Percentiles rank a stretch among this genome's conserved stretches.
Evolutionary conservation across 306 rosid species (phyloP).

Genomic region (Delonix regia): DNA sequence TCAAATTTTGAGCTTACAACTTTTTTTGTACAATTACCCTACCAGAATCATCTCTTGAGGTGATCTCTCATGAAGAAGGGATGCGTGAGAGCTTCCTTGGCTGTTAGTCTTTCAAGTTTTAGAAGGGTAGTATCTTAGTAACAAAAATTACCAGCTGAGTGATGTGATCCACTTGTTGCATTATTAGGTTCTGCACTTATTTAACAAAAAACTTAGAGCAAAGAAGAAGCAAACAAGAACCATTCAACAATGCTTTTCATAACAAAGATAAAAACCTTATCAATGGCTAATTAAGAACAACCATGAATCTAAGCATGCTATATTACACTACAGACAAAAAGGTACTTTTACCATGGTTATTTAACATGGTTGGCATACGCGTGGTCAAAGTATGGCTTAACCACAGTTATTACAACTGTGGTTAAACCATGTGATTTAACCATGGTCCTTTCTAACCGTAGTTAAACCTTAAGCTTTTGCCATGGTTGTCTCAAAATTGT

Average conservation of each 20-base stretch:
- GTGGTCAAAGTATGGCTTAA: too few species aligned
- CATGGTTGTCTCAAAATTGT: too few species aligned
- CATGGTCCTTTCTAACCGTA: too few species aligned
- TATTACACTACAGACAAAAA: too few species aligned
- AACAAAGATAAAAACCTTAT: background rate
- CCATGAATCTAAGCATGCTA: constrained; percentile 86
- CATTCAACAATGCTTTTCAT: background rate
- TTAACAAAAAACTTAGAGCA: background rate
- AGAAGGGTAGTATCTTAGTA: constrained; percentile 77
- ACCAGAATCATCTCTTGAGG: constrained; percentile 45
- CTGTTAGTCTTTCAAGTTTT: constrained; percentile 65
- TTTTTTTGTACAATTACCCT: background rate
- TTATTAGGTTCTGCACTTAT: constrained; percentile 69
- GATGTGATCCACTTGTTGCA: constrained; percentile 96
- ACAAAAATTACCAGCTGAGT: constrained; percentile 85
- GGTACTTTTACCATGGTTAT: too few species aligned
- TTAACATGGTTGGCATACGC: too few species aligned
- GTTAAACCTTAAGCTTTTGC: too few species aligned
- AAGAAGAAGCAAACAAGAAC: background rate
- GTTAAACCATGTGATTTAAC: too few species aligned
- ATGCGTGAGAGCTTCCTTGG: constrained; percentile 75
- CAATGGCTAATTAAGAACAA: background rate
- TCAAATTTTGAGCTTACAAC: too few species aligned
- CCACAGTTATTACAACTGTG: too few species aligned
- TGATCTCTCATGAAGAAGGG: constrained; percentile 70